phyloP scores from a whole-genome alignment of 1,284 basidiomycete species.

The Boletus mariae region DNA sequence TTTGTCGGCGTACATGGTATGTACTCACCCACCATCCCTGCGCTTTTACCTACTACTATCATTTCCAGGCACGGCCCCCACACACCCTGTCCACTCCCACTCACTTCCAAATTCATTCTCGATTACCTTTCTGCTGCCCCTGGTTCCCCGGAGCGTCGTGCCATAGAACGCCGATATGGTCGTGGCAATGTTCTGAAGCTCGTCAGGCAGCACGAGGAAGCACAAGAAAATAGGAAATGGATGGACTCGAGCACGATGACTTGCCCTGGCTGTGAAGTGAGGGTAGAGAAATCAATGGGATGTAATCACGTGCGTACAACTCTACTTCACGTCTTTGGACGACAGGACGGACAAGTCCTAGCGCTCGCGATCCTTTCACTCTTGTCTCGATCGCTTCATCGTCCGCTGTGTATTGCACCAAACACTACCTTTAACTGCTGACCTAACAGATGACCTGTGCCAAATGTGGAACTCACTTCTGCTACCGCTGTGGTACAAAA shows the following conservation, averaged over 20 bases:
- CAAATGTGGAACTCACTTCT: constrained; percentile 70
- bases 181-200: constrained; percentile 51
- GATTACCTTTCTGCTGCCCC: constrained; percentile 58
- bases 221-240: constrained; percentile 64
- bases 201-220: constrained; percentile 60
- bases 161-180: constrained; percentile 63
- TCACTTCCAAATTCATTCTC: constrained; percentile 56
- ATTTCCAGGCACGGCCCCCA: constrained; percentile 67
- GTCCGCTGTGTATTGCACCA: background rate
- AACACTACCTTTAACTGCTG: constrained; percentile 1
- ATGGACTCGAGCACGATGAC: constrained; percentile 55
- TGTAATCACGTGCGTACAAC: constrained; percentile 66
- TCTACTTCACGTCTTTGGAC: background rate
- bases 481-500: constrained; percentile 67
- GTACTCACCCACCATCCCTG: constrained; percentile 9
- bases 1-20: constrained; percentile 72
- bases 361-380: background rate
- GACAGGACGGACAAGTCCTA: background rate
- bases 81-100: constrained; percentile 58
- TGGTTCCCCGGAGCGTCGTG: constrained; percentile 42
- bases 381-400: background rate
- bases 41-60: constrained; percentile 1
- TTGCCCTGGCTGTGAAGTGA: constrained; percentile 68
- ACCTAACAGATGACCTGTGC: constrained; percentile 63
- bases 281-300: constrained; percentile 71